Evolutionary conservation across 768 basidiomycete species (phyloP).

Genomic region (Lactarius vividus): DNA sequence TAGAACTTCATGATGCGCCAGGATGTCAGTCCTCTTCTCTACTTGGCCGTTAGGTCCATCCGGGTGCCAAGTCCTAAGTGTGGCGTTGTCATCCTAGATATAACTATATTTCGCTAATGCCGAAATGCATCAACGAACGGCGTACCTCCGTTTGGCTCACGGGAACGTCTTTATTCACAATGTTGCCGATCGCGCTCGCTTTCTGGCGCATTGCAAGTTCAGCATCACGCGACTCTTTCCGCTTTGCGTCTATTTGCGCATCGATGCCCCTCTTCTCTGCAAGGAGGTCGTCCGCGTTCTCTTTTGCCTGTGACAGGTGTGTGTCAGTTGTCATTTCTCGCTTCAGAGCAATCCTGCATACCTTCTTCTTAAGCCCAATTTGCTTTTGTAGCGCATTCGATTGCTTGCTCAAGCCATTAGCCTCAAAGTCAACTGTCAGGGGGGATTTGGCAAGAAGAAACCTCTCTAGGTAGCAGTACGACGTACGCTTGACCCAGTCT

Average conservation of each 20-base stretch:
- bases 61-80: conserved; percentile 83
- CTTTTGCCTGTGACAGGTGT: conserved; percentile 64
- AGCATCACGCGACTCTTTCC: conserved; percentile 72
- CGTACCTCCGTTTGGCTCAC: conserved; percentile 85
- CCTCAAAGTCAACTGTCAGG: conserved; percentile 80
- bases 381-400: conserved; percentile 93
- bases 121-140: not conserved
- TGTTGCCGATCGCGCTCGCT: conserved; percentile 84
- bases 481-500: conserved; percentile 93
- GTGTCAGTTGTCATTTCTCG: conserved; percentile 6
- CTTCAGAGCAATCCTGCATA: conserved; percentile 29
- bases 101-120: not conserved
- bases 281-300: conserved; percentile 85
- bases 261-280: conserved; percentile 84
- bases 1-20: conserved; percentile 98
- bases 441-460: not conserved
- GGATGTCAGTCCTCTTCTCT: conserved; percentile 68
- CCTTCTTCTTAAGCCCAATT: conserved; percentile 93
- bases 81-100: conserved; percentile 83
- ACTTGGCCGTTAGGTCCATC: conserved; percentile 70
- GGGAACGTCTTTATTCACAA: conserved; percentile 84
- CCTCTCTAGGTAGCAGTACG: not conserved
- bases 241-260: conserved; percentile 69
- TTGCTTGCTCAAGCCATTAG: conserved; percentile 72
- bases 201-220: conserved; percentile 77